These are phyloP conservation scores for Microthyrium microscopicum DNA, from an alignment of 2,329 filamentous ascomycete genomes.

Conservation along the genomic window DNA sequence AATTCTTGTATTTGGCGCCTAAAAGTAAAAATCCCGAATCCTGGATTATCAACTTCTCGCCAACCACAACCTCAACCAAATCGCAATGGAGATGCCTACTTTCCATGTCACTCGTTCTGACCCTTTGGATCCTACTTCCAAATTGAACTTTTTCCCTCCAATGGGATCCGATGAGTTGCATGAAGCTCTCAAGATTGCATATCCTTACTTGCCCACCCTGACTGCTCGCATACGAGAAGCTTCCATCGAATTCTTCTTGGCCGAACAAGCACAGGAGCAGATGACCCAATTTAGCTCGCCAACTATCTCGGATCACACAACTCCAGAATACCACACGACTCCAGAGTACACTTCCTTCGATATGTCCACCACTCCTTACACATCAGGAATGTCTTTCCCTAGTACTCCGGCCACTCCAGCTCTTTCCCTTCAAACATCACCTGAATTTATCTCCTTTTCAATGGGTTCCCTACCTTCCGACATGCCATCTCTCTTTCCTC, in stretches of 20 bases:
- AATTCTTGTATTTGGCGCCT: no score
- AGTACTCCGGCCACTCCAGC: no score
- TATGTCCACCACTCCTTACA: constrained; percentile 2
- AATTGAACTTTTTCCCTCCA: constrained; percentile 6
- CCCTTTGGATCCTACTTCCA: constrained; percentile 2
- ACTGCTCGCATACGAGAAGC: constrained; percentile 23
- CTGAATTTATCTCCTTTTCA: no score
- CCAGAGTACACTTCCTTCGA: constrained; percentile 7
- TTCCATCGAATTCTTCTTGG: constrained; percentile 20
- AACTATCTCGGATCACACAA: not conserved
- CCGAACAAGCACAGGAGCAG: constrained; percentile 17
- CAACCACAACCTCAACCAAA: no score
- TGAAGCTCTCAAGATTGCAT: constrained; percentile 19
- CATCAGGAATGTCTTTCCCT: no score
- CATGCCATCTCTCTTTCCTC: constrained; percentile 1
- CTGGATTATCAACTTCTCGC: no score
- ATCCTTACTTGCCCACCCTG: constrained; percentile 18
- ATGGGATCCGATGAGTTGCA: constrained; percentile 20
- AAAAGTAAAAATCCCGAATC: no score
- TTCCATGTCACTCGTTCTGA: constrained; percentile 1
- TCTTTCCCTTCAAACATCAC: no score
- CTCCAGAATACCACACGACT: constrained; percentile 7
- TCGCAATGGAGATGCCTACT: no score
- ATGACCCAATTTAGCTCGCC: constrained; percentile 1
- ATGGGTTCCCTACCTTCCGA: not conserved